These are phyloP conservation scores for Talaromyces sp. DNA, from an alignment of 2,329 filamentous ascomycete genomes.

Conservation along the genomic window DNA sequence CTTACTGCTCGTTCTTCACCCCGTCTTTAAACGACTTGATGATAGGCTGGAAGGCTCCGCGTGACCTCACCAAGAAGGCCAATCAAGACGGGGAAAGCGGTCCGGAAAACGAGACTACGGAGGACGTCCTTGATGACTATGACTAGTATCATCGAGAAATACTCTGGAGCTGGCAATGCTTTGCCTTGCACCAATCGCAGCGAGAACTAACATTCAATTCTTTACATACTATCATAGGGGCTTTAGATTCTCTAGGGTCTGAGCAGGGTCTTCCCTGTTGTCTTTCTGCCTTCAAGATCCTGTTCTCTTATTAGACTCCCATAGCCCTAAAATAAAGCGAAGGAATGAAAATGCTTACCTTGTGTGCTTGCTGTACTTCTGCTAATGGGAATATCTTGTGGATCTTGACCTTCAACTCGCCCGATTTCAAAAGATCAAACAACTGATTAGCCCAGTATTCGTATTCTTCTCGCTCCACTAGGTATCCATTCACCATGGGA, in stretches of 20 bases:
- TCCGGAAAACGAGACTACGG: not conserved
- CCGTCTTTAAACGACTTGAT: slow-evolving; percentile 68
- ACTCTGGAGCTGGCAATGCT: no score
- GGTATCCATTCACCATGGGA: slow-evolving; percentile 70
- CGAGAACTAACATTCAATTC: not conserved
- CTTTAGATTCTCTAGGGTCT: slow-evolving; percentile 49
- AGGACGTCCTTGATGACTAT: not conserved
- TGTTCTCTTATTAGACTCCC: slow-evolving; percentile 24
- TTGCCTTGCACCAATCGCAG: not conserved
- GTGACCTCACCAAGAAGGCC: slow-evolving; percentile 8
- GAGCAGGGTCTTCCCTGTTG: slow-evolving; percentile 77
- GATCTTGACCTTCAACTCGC: slow-evolving; percentile 68
- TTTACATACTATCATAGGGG: not conserved
- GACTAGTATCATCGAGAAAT: not conserved
- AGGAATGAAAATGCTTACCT: slow-evolving; percentile 31
- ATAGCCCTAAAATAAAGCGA: not conserved
- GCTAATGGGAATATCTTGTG: slow-evolving; percentile 74
- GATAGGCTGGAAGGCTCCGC: slow-evolving; percentile 61
- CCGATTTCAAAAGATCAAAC: slow-evolving; percentile 62
- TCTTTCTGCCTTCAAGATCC: slow-evolving; percentile 78
- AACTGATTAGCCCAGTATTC: slow-evolving; percentile 68
- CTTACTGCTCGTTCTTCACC: slow-evolving; percentile 62
- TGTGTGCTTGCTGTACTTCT: slow-evolving; percentile 69
- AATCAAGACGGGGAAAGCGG: slow-evolving; percentile 18
- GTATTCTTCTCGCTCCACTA: slow-evolving; percentile 66